Evolutionary conservation across 805 yeast species (phyloP).

Genomic region (Jamesozyma piceae): DNA sequence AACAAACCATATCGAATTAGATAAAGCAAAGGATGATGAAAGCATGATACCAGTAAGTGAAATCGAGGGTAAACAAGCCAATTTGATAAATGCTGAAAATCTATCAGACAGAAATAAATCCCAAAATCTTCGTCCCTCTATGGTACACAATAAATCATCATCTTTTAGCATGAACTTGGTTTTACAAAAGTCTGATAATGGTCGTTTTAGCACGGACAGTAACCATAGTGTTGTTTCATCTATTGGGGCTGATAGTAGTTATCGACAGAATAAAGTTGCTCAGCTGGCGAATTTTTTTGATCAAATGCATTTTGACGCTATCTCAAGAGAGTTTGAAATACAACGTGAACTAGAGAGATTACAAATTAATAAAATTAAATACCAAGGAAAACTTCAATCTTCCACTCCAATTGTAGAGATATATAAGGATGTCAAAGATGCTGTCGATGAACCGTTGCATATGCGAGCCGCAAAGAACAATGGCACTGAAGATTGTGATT

Average conservation of each 20-base stretch:
- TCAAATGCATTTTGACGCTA: constrained; percentile 66
- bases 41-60: not conserved
- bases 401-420: constrained; percentile 87
- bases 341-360: constrained; percentile 75
- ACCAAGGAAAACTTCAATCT: constrained; percentile 63
- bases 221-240: not conserved
- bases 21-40: not conserved
- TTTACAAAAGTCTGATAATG: constrained; percentile 1
- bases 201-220: not conserved
- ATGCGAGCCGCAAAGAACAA: constrained; percentile 7
- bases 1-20: not conserved
- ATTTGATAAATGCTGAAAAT: not conserved
- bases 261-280: constrained; percentile 38
- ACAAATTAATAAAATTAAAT: constrained; percentile 49
- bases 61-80: not conserved
- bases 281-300: constrained; percentile 61
- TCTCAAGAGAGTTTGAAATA: constrained; percentile 76
- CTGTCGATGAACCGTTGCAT: constrained; percentile 51
- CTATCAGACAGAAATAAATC: not conserved
- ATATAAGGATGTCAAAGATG: constrained; percentile 80
- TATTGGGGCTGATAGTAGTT: not conserved
- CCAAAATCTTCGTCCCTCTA: not conserved
- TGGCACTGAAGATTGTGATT: constrained; percentile 1
- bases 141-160: not conserved
- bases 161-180: not conserved